These are phyloP conservation scores for Chloromonas sp. DNA, from an alignment of 163 green algal genomes.

Conservation along the genomic window DNA sequence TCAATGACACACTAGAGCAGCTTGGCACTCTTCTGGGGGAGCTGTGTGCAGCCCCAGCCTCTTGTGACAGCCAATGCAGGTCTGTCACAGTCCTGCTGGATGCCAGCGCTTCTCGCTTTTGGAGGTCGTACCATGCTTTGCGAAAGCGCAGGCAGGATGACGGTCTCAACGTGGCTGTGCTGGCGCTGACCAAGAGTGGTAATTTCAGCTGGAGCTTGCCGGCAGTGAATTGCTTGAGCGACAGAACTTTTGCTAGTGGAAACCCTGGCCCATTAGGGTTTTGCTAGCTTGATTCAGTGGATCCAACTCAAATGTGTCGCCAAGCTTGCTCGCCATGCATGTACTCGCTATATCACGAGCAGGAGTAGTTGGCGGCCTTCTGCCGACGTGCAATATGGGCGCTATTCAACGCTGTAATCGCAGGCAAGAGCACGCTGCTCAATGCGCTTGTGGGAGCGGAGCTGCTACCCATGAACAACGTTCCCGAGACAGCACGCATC, in stretches of 20 bases:
- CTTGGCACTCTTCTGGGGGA: not conserved
- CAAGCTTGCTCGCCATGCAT: too few species aligned
- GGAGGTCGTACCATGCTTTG: slow-evolving; percentile 29
- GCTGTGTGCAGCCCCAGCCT: not conserved
- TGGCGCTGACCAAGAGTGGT: slow-evolving; percentile 42
- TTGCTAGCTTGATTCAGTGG: too few species aligned
- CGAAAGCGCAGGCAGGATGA: slow-evolving; percentile 24
- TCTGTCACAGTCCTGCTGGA: not conserved
- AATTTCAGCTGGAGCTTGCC: too few species aligned
- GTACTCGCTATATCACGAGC: too few species aligned
- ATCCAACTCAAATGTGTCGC: too few species aligned
- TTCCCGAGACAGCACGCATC: slow-evolving; percentile 59
- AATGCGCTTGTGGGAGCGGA: slow-evolving; percentile 52
- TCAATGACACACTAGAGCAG: not conserved
- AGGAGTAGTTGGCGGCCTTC: not conserved
- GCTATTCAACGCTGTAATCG: not conserved
- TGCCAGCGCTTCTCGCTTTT: slow-evolving; percentile 8
- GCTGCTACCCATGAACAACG: slow-evolving; percentile 58
- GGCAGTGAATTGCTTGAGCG: too few species aligned
- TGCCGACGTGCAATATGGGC: not conserved
- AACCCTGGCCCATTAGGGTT: too few species aligned
- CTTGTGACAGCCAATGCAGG: not conserved
- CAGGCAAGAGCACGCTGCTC: slow-evolving; percentile 67
- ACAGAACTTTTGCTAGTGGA: too few species aligned
- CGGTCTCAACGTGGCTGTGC: slow-evolving; percentile 35